These are phyloP conservation scores for Zancudomyces culisetae DNA, from an alignment of 371 early-diverging fungal genomes.

Conservation along the genomic window DNA sequence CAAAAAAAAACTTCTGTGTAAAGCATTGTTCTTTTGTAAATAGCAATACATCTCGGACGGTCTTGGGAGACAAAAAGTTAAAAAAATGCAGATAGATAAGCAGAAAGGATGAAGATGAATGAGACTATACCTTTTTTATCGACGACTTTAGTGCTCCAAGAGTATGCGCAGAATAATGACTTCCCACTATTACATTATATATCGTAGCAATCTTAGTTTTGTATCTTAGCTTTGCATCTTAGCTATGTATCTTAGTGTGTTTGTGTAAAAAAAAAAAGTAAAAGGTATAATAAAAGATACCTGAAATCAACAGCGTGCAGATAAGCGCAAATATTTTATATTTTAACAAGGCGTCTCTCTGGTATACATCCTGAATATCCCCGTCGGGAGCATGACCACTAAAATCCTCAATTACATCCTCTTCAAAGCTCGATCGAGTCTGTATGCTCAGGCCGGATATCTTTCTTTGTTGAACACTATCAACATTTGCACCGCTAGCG, in stretches of 20 bases:
- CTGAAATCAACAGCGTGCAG: constrained; percentile 39
- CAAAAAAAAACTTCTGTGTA: constrained; percentile 2
- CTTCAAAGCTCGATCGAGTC: no score
- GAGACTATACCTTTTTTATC: constrained; percentile 33
- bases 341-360: constrained; percentile 3
- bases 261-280: neutral
- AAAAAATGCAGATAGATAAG: neutral
- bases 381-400: no score
- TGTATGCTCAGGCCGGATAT: no score
- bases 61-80: no score
- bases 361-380: neutral
- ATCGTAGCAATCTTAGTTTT: no score
- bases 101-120: neutral
- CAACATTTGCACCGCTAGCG: no score
- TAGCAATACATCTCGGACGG: no score
- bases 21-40: no score
- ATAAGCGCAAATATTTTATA: constrained; percentile 37
- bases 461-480: no score
- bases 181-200: constrained; percentile 33
- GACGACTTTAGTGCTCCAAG: constrained; percentile 44
- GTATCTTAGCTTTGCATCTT: no score
- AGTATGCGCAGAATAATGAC: constrained; percentile 54
- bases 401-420: no score
- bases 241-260: neutral
- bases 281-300: constrained; percentile 18